These are phyloP conservation scores for Clonostachys chloroleuca DNA, from an alignment of 2,329 filamentous ascomycete species.

Conservation along the genomic window DNA sequence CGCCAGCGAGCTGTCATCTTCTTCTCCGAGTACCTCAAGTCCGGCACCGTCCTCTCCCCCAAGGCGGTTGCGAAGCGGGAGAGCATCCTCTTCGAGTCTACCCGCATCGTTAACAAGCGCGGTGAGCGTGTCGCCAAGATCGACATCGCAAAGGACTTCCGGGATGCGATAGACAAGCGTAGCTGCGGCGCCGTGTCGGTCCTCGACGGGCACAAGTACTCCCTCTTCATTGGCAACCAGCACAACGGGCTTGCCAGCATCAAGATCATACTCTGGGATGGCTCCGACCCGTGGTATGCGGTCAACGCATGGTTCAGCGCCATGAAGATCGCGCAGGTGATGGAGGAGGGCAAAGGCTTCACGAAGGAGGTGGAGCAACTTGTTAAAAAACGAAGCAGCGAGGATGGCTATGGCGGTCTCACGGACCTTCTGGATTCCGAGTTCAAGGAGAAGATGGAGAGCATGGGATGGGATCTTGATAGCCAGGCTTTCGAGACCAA, in stretches of 20 bases:
- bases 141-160: conserved; percentile 36
- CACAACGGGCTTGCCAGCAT: conserved; percentile 12
- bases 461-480: conserved; percentile 24
- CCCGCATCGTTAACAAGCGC: conserved; percentile 17
- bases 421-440: conserved; percentile 2
- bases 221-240: conserved; percentile 16
- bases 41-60: conserved; percentile 54
- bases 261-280: conserved; percentile 26
- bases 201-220: conserved; percentile 19
- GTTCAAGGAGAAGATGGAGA: conserved; percentile 18
- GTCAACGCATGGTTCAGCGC: conserved; percentile 29
- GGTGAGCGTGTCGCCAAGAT: conserved; percentile 22
- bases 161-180: conserved; percentile 15
- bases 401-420: not conserved
- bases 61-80: conserved; percentile 61
- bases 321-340: conserved; percentile 18
- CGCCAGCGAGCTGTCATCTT: conserved; percentile 80
- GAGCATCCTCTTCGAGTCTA: conserved; percentile 50
- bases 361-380: too few species aligned
- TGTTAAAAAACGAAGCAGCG: not conserved
- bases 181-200: conserved; percentile 3
- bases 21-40: conserved; percentile 52
- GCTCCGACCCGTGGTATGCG: conserved; percentile 17
- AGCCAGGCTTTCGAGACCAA: conserved; percentile 28
- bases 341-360: not conserved